Base-by-base conservation (phyloP, 2,329 filamentous ascomycete genomes). In the Neonectria magnoliae region DNA sequence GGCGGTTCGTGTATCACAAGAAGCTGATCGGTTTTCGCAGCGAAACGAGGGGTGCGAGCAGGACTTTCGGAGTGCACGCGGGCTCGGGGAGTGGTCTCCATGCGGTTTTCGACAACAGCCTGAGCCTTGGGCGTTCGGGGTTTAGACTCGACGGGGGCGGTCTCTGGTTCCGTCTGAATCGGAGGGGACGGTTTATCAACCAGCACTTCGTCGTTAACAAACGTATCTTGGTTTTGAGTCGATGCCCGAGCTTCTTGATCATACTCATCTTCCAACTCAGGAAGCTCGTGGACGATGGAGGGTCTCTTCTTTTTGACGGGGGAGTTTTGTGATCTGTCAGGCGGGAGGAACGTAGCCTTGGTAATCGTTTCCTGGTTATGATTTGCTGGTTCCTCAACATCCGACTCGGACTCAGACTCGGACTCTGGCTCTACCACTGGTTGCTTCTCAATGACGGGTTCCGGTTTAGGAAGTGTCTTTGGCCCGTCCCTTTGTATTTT, bases 21-120 rank as follows among this genome's bases (percentile, higher is more conserved):
- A 13, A 89, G 76, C 45, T 81, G 85, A 36, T 88, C 84, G 16
- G 87, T 81, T 8, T 84, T 82, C 10, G 84, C 75, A 1, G 88
- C 88, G 76, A 94, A 94, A 71, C 88, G 91, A 13, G 91, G 88
- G 31, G 85, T 88, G 36, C 91, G 86, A 25, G 82, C 85, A n/a
- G 91, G 91, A 69, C 91, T 93, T 68, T 81, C 82, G 1, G 86
- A 88, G 22, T 78, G 78, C 2, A 82, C 79, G 5, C 85, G 78
- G 20, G 75, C 73, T 45, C 68, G 74, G 8, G 69, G 68, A 44
- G 66, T 27, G 20, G 53, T 25, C 72, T 65, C 64, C 11, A 60
- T 62, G 25, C 77, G 57, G 13, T 61, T 59, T 20, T 70, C 69
- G 10, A 62, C n/a, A 5, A 27, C 36, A 2, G 54, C 7, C 20